phyloP scores from a whole-genome alignment of 2,329 filamentous ascomycete species.

The Talaromyces sp. region DNA sequence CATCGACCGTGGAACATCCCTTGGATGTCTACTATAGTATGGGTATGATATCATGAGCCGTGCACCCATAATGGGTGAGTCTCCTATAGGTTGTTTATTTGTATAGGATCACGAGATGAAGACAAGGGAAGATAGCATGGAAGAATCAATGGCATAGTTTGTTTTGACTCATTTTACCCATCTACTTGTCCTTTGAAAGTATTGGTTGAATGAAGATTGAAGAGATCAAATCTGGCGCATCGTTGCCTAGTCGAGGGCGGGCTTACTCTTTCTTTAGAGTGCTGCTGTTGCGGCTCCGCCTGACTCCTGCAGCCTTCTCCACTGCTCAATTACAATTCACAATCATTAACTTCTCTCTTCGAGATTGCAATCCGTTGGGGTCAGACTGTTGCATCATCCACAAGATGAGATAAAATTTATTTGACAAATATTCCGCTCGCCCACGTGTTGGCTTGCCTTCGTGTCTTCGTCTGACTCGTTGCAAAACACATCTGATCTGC shows the following conservation, averaged over 20 bases:
- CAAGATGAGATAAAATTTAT: slow-evolving; percentile 9
- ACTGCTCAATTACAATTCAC: slow-evolving; percentile 1
- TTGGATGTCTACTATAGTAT: neutral
- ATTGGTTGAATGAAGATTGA: neutral
- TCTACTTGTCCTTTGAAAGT: neutral
- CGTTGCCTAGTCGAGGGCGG: neutral
- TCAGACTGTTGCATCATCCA: neutral
- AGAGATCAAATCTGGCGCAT: neutral
- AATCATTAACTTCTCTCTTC: neutral
- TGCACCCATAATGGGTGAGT: neutral
- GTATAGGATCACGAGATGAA: neutral
- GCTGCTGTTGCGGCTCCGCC: slow-evolving; percentile 1
- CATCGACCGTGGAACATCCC: neutral
- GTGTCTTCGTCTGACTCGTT: neutral
- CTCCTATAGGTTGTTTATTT: slow-evolving; percentile 1
- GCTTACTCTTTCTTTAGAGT: neutral
- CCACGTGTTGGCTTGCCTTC: slow-evolving; percentile 1
- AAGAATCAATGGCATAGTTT: neutral
- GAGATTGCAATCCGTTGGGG: neutral
- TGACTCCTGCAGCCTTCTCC: neutral
- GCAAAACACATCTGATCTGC: neutral
- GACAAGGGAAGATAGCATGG: neutral
- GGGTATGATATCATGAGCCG: slow-evolving; percentile 7
- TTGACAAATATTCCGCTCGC: neutral
- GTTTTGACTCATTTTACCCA: neutral